These are phyloP conservation scores for Lactarius sp. DNA, from an alignment of 768 basidiomycete genomes.

Conservation along the genomic window DNA sequence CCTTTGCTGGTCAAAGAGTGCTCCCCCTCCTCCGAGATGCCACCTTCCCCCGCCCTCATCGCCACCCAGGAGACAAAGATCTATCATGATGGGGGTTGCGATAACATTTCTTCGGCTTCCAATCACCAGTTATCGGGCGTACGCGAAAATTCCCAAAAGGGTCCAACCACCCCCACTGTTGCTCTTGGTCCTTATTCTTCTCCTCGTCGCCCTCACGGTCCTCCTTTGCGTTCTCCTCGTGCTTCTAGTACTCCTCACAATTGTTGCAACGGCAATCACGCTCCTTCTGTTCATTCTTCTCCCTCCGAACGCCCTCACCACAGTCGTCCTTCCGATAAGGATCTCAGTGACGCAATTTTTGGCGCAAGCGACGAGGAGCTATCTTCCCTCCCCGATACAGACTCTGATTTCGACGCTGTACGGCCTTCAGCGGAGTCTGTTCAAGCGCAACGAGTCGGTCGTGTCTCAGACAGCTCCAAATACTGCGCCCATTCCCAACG, in stretches of 20 bases:
- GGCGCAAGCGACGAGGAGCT: constrained; percentile 28
- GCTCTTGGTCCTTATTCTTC: constrained; percentile 19
- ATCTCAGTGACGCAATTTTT: constrained; percentile 23
- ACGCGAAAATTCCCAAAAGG: constrained; percentile 10
- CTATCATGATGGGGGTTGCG: neutral
- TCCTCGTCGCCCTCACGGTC: constrained; percentile 17
- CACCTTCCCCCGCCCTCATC: neutral
- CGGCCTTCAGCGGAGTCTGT: constrained; percentile 12
- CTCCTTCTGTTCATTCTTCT: constrained; percentile 20
- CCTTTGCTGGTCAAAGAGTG: constrained; percentile 22
- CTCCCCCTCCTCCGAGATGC: neutral
- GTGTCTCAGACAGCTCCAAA: constrained; percentile 3
- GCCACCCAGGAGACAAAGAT: constrained; percentile 1
- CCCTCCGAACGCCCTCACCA: constrained; percentile 19
- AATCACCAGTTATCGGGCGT: constrained; percentile 19
- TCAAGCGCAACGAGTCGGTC: constrained; percentile 6
- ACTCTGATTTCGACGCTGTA: constrained; percentile 17
- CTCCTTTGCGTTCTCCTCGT: constrained; percentile 22
- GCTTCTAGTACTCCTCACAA: constrained; percentile 20
- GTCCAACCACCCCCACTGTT: constrained; percentile 6
- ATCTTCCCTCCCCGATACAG: constrained; percentile 36
- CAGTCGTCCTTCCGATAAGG: constrained; percentile 18
- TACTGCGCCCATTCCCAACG: constrained; percentile 1
- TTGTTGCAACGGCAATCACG: constrained; percentile 12
- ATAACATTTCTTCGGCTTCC: constrained; percentile 17